phyloP scores from a whole-genome alignment of 176 grass and related monocot species.

The Avena sativa region DNA sequence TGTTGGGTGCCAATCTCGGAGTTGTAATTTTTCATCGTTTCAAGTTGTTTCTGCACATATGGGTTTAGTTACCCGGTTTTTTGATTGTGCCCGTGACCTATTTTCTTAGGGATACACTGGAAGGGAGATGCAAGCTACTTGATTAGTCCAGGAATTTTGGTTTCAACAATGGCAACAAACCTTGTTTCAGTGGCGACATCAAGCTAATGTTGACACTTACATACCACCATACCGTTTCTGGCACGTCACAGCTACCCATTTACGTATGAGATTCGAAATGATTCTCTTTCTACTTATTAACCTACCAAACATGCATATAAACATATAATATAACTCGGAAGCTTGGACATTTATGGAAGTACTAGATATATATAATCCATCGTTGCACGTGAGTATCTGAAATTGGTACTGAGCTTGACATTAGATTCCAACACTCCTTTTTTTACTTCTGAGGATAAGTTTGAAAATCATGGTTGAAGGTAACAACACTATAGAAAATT shows the following conservation, averaged over 20 bases:
- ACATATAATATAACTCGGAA: neutral
- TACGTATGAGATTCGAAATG: neutral
- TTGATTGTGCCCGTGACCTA: neutral
- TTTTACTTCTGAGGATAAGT: neutral
- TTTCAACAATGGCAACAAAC: neutral
- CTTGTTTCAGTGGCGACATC: neutral
- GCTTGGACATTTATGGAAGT: neutral
- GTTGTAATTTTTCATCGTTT: too few relatives aligned
- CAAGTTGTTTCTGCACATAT: too few relatives aligned
- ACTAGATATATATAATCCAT: too few relatives aligned
- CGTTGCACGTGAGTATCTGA: too few relatives aligned
- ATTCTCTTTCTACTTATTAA: neutral
- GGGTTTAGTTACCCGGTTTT: too few relatives aligned
- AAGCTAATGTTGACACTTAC: too few relatives aligned
- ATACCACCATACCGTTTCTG: neutral
- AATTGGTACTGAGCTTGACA: too few relatives aligned
- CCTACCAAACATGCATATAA: neutral
- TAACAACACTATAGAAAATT: neutral
- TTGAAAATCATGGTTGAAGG: neutral
- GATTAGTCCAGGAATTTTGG: neutral
- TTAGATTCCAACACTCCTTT: neutral
- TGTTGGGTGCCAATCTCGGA: too few relatives aligned
- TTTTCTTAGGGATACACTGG: neutral
- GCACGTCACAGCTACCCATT: neutral
- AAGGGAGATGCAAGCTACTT: neutral